Base-by-base conservation (phyloP, 2,329 filamentous ascomycete genomes). In the Ascochyta koolunga region DNA sequence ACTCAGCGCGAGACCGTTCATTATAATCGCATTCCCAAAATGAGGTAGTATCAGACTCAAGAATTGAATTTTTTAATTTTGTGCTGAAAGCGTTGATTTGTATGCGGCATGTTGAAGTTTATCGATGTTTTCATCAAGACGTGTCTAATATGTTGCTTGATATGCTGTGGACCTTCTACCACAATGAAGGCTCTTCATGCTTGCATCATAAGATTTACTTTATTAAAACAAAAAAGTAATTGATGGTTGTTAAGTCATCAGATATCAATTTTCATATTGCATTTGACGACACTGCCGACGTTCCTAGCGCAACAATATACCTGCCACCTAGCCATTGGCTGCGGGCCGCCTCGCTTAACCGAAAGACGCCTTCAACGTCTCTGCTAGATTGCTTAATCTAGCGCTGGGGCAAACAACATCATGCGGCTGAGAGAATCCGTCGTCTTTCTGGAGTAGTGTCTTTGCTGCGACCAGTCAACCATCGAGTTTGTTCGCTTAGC, bases 321-420 rank as follows among this genome's bases (percentile, higher is more conserved):
- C 6, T 38, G 18, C 47, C 38, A 44, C 59, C 36, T 36, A 46
- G 49, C 58, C 50, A 68, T 65, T 68, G 62, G 65, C 44, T 50
- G 48, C 46, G 24, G 8, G n/a, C 33, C 25, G 32, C 19, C 54
- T 67, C 64, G 64, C 65, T 64, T 64, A 65, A 40, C 33, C 32
- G 37, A 13, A 21, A 38, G 16, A 55, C 61, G 58, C 35, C 21
- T 66, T 63, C 55, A 51, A 54, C 52, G 56, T 50, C 27, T 45
- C 53, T 60, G 60, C 49, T 37, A 69, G 58, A 69, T 66, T 67
- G 59, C 58, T 66, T 66, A 67, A 71, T 71, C 47, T 65, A 68
- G 51, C 51, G 37, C 48, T 42, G 48, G 48, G 22, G 29, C 43
- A 44, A 56, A 24, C 43, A 46, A 35, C 18, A 29, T 18, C 5